These are phyloP conservation scores for Kondoa subrosea DNA, from an alignment of 768 basidiomycete species.

Conservation along the genomic window DNA sequence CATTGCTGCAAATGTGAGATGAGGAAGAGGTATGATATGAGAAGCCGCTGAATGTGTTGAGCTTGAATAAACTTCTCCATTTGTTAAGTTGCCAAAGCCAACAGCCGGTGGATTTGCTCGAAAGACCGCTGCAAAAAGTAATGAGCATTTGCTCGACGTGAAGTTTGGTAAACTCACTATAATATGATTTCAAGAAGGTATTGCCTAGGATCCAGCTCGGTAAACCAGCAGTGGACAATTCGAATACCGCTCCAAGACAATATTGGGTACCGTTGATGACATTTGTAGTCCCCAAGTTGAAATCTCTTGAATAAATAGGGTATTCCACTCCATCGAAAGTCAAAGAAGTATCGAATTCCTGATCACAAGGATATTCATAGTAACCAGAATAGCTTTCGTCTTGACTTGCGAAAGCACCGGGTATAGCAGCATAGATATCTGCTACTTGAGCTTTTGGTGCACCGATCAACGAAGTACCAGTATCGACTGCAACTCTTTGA, in stretches of 20 bases:
- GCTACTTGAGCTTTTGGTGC: neutral
- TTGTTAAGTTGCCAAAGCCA: neutral
- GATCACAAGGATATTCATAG: conserved; percentile 6
- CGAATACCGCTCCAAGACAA: conserved; percentile 5
- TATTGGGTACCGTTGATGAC: neutral
- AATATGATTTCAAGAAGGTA: conserved; percentile 5
- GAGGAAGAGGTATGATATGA: neutral
- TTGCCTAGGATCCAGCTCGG: neutral
- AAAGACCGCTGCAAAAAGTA: neutral
- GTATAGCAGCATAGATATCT: neutral
- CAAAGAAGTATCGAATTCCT: neutral
- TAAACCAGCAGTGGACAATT: neutral
- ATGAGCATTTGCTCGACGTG: neutral
- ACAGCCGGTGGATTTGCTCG: neutral
- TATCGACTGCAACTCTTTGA: neutral
- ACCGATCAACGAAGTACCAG: conserved; percentile 4
- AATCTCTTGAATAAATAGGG: neutral
- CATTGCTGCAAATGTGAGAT: too few species aligned
- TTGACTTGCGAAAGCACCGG: neutral
- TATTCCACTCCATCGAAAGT: conserved; percentile 7
- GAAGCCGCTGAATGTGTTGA: neutral
- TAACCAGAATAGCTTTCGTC: conserved; percentile 2
- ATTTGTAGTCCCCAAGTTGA: conserved; percentile 1
- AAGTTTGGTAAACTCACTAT: neutral
- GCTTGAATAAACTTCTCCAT: neutral